phyloP scores from a whole-genome alignment of 495 filamentous ascomycete species.

The Parathielavia appendiculata region DNA sequence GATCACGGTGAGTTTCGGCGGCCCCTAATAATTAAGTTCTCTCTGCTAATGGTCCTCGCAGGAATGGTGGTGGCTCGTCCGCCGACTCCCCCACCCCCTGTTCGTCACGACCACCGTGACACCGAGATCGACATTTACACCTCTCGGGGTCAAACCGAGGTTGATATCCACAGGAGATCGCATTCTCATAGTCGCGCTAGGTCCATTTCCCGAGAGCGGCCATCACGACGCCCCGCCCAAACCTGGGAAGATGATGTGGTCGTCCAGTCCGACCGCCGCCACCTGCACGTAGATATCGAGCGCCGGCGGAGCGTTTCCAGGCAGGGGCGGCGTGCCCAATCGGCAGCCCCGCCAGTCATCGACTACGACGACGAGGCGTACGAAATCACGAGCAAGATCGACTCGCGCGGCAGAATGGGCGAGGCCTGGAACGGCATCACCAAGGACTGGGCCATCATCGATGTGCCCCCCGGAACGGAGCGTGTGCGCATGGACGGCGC shows the following conservation, averaged over 20 bases:
- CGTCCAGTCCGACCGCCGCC: conserved; percentile 52
- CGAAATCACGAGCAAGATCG: conserved; percentile 57
- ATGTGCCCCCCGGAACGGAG: conserved; percentile 74
- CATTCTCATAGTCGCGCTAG: conserved; percentile 31
- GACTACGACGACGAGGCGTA: conserved; percentile 57
- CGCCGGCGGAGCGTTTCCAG: conserved; percentile 35
- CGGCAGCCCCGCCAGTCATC: conserved; percentile 39
- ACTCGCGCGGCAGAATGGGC: conserved; percentile 56
- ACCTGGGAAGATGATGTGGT: conserved; percentile 39
- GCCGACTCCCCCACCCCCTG: conserved; percentile 46
- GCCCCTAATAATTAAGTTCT: not conserved
- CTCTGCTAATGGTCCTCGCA: conserved; percentile 23
- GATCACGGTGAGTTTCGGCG: conserved; percentile 69
- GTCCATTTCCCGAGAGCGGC: conserved; percentile 35
- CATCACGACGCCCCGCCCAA: conserved; percentile 23
- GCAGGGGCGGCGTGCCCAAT: conserved; percentile 39
- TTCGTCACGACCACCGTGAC: conserved; percentile 37
- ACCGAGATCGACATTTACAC: conserved; percentile 54
- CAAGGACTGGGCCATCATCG: conserved; percentile 69
- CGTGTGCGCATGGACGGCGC: conserved; percentile 69
- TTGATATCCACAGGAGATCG: conserved; percentile 44
- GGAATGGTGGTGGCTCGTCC: conserved; percentile 40
- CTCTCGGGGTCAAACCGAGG: conserved; percentile 42
- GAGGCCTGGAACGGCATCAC: conserved; percentile 65
- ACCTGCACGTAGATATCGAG: conserved; percentile 51